Conservation (phyloP, 331 rosid species). For the Pyrus hybrid region DNA sequence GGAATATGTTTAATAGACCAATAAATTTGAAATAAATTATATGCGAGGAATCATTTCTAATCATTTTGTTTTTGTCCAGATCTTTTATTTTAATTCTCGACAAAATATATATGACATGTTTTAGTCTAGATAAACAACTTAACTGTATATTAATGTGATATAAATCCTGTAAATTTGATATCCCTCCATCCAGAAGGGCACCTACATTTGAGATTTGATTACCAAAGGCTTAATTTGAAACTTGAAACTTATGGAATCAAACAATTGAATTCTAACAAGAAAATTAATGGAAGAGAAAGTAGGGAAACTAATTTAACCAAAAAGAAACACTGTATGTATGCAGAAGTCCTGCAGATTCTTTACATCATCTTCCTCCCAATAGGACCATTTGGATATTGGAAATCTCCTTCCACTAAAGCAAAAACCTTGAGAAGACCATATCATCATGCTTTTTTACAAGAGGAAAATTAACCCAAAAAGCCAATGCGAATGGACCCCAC, state of each 20-base stretch:
- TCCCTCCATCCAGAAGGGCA: not conserved
- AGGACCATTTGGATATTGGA: not conserved
- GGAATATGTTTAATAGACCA: not conserved
- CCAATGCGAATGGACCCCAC: slow-evolving; percentile 12
- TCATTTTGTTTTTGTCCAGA: not conserved
- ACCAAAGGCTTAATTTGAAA: not conserved
- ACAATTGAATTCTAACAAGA: not conserved
- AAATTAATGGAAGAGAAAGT: not conserved
- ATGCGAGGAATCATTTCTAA: not conserved
- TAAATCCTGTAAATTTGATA: not conserved
- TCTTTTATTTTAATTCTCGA: too few relatives aligned
- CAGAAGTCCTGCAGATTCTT: slow-evolving; percentile 3
- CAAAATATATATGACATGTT: not conserved
- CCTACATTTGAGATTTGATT: not conserved
- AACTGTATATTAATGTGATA: too few relatives aligned
- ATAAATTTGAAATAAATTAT: too few relatives aligned
- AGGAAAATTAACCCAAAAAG: slow-evolving; percentile 13
- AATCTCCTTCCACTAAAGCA: not conserved
- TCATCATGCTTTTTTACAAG: slow-evolving; percentile 9
- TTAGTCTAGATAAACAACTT: too few relatives aligned
- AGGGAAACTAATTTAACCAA: not conserved
- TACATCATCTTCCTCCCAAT: slow-evolving; percentile 1
- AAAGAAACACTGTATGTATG: not conserved
- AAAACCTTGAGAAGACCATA: not conserved
- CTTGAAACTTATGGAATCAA: not conserved